Conservation (phyloP, 331 rosid species). For the Pyracantha coccinea region DNA sequence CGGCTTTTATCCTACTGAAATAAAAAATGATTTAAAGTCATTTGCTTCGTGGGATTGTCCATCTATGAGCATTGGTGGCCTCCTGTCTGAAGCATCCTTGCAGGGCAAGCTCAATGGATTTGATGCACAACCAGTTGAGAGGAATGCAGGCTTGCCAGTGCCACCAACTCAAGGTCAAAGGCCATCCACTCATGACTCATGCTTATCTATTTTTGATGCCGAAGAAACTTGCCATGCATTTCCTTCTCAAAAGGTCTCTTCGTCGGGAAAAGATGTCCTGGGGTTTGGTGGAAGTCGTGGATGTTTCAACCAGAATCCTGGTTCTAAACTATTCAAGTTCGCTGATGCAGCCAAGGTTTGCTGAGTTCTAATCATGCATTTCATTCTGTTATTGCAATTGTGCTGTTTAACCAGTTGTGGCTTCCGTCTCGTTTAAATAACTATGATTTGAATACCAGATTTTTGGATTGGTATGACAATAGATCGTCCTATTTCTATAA, state of each 20-base stretch:
- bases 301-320: conserved; percentile 29
- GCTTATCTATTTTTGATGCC: conserved; percentile 72
- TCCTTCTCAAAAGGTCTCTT: conserved; percentile 43
- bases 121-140: conserved; percentile 25
- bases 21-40: conserved; percentile 31
- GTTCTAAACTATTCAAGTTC: conserved; percentile 37
- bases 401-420: conserved; percentile 1
- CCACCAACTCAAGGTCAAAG: conserved; percentile 35
- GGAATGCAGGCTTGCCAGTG: conserved; percentile 28
- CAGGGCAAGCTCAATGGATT: conserved; percentile 19
- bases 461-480: background rate
- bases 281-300: conserved; percentile 28
- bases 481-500: background rate
- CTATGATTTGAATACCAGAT: background rate
- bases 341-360: conserved; percentile 48
- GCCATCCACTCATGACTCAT: conserved; percentile 29
- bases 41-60: conserved; percentile 11
- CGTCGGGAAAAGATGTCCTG: conserved; percentile 29
- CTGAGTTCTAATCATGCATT: background rate
- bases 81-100: conserved; percentile 53
- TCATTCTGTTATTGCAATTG: conserved; percentile 3
- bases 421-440: background rate
- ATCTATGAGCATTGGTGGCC: conserved; percentile 45
- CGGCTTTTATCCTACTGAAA: conserved; percentile 22
- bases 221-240: conserved; percentile 86